phyloP scores from a whole-genome alignment of 371 early-diverging fungal species.

The Mortierella sp. region DNA sequence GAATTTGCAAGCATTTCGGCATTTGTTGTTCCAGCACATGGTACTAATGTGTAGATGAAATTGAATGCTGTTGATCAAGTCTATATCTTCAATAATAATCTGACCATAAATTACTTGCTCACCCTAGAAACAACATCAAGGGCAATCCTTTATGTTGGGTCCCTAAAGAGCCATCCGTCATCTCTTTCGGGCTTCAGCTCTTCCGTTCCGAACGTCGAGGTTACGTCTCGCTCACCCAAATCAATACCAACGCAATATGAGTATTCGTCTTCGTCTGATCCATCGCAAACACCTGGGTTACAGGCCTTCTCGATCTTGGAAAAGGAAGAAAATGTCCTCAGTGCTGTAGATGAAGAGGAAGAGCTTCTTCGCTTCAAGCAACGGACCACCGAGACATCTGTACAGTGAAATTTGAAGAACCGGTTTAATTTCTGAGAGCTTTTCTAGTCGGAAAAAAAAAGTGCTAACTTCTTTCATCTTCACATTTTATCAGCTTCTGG shows the following conservation, averaged over 20 bases:
- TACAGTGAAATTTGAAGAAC: slow-evolving; percentile 45
- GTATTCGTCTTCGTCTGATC: slow-evolving; percentile 8
- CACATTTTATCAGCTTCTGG: slow-evolving; percentile 59
- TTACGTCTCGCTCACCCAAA: slow-evolving; percentile 15
- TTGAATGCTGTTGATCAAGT: not conserved
- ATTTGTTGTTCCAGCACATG: slow-evolving; percentile 44
- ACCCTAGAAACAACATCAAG: slow-evolving; percentile 30
- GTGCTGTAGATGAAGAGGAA: slow-evolving; percentile 70
- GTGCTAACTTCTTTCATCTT: slow-evolving; percentile 1
- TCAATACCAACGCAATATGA: slow-evolving; percentile 29
- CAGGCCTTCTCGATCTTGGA: slow-evolving; percentile 52
- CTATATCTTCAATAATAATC: not conserved
- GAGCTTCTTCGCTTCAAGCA: slow-evolving; percentile 76
- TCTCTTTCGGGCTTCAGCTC: slow-evolving; percentile 30
- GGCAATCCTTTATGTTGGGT: slow-evolving; percentile 31
- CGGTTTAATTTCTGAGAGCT: too few relatives aligned
- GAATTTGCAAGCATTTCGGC: slow-evolving; percentile 44
- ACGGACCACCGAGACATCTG: slow-evolving; percentile 72
- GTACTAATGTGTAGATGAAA: slow-evolving; percentile 1
- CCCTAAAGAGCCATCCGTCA: slow-evolving; percentile 26
- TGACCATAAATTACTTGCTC: not conserved
- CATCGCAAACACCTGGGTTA: slow-evolving; percentile 25
- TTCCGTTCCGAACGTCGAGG: slow-evolving; percentile 29
- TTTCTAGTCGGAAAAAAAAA: not conserved
- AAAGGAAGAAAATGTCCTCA: slow-evolving; percentile 66